phyloP scores from a whole-genome alignment of 768 basidiomycete genomes.

The Antrodiella citrinella region DNA sequence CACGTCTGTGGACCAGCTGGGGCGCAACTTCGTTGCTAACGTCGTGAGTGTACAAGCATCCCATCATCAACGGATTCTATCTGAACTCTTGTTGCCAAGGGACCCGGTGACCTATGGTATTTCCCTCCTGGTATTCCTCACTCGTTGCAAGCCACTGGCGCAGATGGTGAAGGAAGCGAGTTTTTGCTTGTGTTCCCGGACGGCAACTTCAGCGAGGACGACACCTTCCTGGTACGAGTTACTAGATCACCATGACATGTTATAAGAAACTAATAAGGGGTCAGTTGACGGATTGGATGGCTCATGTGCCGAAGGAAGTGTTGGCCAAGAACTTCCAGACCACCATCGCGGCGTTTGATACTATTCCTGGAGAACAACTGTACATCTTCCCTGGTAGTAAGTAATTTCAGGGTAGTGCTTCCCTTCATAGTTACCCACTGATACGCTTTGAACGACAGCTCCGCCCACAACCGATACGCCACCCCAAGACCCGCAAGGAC shows the following conservation, averaged over 20 bases:
- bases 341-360: conserved; percentile 36
- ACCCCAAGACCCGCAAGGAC: conserved; percentile 29
- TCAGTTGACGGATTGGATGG: conserved; percentile 26
- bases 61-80: too few relatives aligned
- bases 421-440: not conserved
- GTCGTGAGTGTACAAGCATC: too few relatives aligned
- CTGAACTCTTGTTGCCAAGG: too few relatives aligned
- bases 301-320: conserved; percentile 28
- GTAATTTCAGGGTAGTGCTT: not conserved
- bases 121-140: conserved; percentile 31
- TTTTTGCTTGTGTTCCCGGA: conserved; percentile 37
- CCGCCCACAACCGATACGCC: conserved; percentile 11
- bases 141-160: conserved; percentile 26
- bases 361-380: conserved; percentile 42
- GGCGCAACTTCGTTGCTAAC: conserved; percentile 18
- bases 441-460: conserved; percentile 2
- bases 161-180: conserved; percentile 22
- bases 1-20: conserved; percentile 17
- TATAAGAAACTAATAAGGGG: too few relatives aligned
- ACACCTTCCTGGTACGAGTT: conserved; percentile 26
- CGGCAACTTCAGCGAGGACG: conserved; percentile 27
- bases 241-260: too few relatives aligned
- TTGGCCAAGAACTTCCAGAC: conserved; percentile 30
- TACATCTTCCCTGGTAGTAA: conserved; percentile 38
- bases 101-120: conserved; percentile 26